phyloP scores from a whole-genome alignment of 1,284 basidiomycete species.

The Trichosporon asahii region DNA sequence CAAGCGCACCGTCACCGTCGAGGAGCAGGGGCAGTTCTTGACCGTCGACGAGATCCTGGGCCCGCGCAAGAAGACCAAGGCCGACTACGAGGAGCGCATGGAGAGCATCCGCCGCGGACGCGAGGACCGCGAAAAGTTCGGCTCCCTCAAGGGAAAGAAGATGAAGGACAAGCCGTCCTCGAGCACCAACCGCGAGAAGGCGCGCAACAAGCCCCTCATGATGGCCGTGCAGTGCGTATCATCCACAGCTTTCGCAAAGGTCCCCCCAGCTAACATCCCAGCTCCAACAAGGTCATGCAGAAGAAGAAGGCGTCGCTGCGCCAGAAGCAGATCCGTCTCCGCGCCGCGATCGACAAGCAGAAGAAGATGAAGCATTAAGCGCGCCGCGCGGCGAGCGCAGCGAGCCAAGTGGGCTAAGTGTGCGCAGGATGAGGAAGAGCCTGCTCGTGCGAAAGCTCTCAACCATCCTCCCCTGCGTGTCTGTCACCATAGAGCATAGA shows the following conservation, averaged over 20 bases:
- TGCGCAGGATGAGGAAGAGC: no score
- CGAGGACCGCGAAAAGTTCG: slow-evolving; percentile 94
- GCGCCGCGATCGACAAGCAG: slow-evolving; percentile 49
- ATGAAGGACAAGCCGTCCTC: slow-evolving; percentile 73
- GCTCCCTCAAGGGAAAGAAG: slow-evolving; percentile 82
- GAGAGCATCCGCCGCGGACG: slow-evolving; percentile 87
- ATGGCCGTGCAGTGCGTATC: slow-evolving; percentile 69
- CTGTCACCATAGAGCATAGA: background rate
- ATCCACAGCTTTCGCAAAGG: no score
- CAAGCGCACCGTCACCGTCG: slow-evolving; percentile 57
- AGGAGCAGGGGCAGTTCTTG: slow-evolving; percentile 64
- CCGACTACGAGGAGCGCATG: slow-evolving; percentile 91
- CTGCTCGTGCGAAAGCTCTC: no score
- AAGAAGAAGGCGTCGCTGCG: slow-evolving; percentile 85
- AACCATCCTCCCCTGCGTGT: no score
- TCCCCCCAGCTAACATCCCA: slow-evolving; percentile 12
- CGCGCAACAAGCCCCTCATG: slow-evolving; percentile 87
- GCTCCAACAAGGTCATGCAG: slow-evolving; percentile 54
- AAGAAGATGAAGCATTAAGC: slow-evolving; percentile 49
- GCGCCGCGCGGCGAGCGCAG: background rate
- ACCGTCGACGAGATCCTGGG: slow-evolving; percentile 92
- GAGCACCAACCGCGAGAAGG: slow-evolving; percentile 84
- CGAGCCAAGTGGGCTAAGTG: background rate
- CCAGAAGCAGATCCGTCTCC: slow-evolving; percentile 61
- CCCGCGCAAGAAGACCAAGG: slow-evolving; percentile 88